A percentile compares a stretch with the other conserved stretches of the same genome.
These are phyloP conservation scores for Amphicarpaea edgeworthii DNA, from an alignment of 306 rosid genomes.

Conservation along the genomic window DNA sequence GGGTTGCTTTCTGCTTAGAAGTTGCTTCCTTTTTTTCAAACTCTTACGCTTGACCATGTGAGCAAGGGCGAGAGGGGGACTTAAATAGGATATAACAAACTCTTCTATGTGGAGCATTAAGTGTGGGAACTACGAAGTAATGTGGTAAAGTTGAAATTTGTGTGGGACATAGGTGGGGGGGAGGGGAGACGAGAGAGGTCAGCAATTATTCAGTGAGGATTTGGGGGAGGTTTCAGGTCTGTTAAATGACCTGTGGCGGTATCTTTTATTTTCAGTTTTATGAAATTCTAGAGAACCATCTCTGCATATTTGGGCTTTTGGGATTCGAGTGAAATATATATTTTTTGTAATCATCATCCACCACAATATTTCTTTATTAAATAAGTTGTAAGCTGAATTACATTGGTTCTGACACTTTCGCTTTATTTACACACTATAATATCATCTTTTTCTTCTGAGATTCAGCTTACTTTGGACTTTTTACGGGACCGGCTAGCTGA, in stretches of 20 bases:
- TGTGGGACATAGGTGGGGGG: neutral
- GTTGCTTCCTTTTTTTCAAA: slow-evolving; percentile 11
- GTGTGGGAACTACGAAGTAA: neutral
- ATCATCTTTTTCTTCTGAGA: slow-evolving; percentile 10
- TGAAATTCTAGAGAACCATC: neutral
- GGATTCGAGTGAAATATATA: neutral
- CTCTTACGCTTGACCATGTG: neutral
- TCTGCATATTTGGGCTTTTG: no score
- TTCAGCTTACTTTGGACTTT: slow-evolving; percentile 75
- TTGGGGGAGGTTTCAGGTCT: neutral
- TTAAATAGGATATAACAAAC: neutral
- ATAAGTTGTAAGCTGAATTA: no score
- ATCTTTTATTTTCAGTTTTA: neutral
- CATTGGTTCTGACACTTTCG: neutral
- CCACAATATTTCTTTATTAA: no score
- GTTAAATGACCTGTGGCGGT: neutral
- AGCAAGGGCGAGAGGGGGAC: neutral
- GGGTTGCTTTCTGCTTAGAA: neutral
- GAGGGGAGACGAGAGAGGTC: neutral
- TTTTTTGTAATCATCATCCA: neutral
- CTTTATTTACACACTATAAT: neutral
- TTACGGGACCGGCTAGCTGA: slow-evolving; percentile 73
- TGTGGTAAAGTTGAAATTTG: neutral
- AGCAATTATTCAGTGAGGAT: neutral
- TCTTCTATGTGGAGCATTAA: neutral